A percentile compares a stretch with the other conserved stretches of the same genome.
phyloP scores from a whole-genome alignment of 345 rosid species.

The Gossypium arboreum region DNA sequence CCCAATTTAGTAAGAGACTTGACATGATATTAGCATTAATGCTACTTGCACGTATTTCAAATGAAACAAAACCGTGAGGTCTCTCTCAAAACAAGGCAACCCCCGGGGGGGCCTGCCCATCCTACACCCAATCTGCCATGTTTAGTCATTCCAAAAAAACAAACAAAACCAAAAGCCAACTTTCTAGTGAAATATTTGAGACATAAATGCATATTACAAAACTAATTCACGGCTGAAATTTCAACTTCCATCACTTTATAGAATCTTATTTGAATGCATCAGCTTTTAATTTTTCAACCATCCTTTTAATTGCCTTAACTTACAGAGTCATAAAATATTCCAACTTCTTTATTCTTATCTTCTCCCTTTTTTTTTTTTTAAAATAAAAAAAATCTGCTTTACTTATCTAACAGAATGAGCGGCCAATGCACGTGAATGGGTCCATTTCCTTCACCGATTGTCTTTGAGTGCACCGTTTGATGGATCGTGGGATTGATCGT shows the following conservation, averaged over 20 bases:
- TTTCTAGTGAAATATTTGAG: background rate
- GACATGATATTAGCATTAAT: background rate
- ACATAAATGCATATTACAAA: background rate
- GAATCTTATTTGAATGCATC: background rate
- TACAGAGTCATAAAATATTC: background rate
- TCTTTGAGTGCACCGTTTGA: slow-evolving; percentile 14
- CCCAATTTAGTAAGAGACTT: background rate
- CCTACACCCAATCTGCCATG: slow-evolving; percentile 14
- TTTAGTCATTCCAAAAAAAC: slow-evolving; percentile 12
- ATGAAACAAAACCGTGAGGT: background rate
- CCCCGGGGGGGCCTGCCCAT: background rate
- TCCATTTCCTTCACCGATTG: slow-evolving; percentile 22
- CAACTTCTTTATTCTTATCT: background rate
- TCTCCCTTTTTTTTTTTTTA: too few species aligned
- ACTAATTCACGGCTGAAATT: background rate
- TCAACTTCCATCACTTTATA: background rate
- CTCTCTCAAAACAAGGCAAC: background rate
- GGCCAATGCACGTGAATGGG: slow-evolving; percentile 30
- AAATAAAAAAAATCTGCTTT: background rate
- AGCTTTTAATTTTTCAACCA: background rate
- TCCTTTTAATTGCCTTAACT: background rate
- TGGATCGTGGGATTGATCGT: slow-evolving; percentile 9
- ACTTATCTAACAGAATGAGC: slow-evolving; percentile 7
- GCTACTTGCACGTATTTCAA: background rate
- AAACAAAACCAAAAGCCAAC: background rate